Base-by-base conservation (phyloP, 2,329 filamentous ascomycete genomes). In the Colletotrichum neosansevieriae region DNA sequence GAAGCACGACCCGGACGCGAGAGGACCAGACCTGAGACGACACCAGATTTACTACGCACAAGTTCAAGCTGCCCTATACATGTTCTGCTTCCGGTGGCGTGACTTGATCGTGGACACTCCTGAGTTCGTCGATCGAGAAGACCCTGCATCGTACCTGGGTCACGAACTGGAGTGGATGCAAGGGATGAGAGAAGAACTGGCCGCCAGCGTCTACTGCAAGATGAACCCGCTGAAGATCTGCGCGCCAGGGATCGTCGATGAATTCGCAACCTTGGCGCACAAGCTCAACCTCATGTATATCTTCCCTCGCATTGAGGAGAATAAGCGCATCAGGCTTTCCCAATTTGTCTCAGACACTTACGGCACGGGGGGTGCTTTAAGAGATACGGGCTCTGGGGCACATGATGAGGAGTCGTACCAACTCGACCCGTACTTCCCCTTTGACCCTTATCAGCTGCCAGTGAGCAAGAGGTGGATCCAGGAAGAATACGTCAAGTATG, bases 51-150 rank as follows among this genome's bases (percentile, higher is more conserved):
- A 97, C 80, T 98, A 98, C 78, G 90, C 92, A 17, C 89, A 94
- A 54, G 89, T 92, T n/a, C 94, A 98, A 79, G 94, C 94, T 1
- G 84, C 97, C 3, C 87, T 98, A 24, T 98, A 98, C 82, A 95
- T 97, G 67, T 98, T 97, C 76, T 99, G 96, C 83, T 99, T 99
- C 84, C 91, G 96, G 63, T 99, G 96, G 96, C 91, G 94, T 70
- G 95, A 98, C 75, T 85, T 99, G 53, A 91, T 93, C 63, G 83
- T 88, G 19, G 86, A 87, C 2, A 87, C 86, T 3, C 83, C 87
- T 1, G 85, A 89, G 68, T 83, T 80, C 69, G 86, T 88, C 65
- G 92, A 88, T 79, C 87, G 83, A 71, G 91, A 88, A 67, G 89
- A 91, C 69, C 82, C 84, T 11, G 81, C 84, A 1, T 87, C 86